Evolutionary conservation across 306 rosid species (phyloP).

Genomic region (Begonia loranthoides): DNA sequence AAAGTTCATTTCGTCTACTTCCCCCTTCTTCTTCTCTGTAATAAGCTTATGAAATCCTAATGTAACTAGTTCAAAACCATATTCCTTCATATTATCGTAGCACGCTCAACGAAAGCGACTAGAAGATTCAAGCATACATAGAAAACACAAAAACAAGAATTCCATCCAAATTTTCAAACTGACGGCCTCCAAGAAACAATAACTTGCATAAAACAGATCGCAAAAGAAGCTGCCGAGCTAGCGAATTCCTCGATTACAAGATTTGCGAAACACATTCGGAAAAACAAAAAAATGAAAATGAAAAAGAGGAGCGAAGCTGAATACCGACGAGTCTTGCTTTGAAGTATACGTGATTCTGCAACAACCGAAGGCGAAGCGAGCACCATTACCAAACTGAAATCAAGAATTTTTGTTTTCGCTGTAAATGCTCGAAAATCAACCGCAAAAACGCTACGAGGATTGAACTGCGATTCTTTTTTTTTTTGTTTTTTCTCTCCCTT

Average conservation of each 20-base stretch:
- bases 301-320: constrained; percentile 3
- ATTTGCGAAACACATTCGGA: background rate
- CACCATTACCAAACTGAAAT: background rate
- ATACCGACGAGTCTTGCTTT: constrained; percentile 1
- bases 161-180: constrained; percentile 5
- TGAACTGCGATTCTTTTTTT: too few relatives aligned
- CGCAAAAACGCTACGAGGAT: constrained; percentile 8
- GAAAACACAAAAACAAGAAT: constrained; percentile 13
- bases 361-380: constrained; percentile 33
- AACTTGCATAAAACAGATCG: constrained; percentile 25
- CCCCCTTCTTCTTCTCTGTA: too few relatives aligned
- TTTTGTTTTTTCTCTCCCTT: too few relatives aligned
- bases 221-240: constrained; percentile 27
- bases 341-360: constrained; percentile 18
- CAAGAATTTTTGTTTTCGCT: constrained; percentile 1
- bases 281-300: too few relatives aligned
- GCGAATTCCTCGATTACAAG: constrained; percentile 19
- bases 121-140: too few relatives aligned
- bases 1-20: too few relatives aligned
- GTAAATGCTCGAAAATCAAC: constrained; percentile 26
- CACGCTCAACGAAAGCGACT: too few relatives aligned
- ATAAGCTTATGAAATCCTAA: too few relatives aligned
- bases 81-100: too few relatives aligned
- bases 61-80: too few relatives aligned
- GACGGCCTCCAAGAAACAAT: constrained; percentile 20